Evolutionary conservation across 495 filamentous ascomycete genomes (phyloP).

Genomic region (Endocarpon pusillum): DNA sequence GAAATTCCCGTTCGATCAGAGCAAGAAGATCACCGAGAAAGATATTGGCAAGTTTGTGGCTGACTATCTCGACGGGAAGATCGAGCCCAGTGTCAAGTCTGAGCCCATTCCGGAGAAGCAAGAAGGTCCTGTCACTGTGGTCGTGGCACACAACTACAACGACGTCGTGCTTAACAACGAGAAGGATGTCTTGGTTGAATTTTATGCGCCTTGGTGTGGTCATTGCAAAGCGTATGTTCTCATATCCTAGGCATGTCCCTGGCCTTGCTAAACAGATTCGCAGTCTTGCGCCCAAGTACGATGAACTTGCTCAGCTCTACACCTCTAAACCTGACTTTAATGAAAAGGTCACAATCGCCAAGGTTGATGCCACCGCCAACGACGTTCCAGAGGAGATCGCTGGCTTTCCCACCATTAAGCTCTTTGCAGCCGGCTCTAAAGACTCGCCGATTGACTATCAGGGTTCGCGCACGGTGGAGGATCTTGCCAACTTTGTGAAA

Average conservation of each 20-base stretch:
- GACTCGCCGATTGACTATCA: conserved; percentile 67
- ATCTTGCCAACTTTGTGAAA: conserved; percentile 83
- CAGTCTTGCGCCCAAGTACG: conserved; percentile 52
- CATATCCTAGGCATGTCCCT: neutral
- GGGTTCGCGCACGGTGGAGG: conserved; percentile 81
- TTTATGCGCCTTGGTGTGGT: conserved; percentile 98
- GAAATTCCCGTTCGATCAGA: conserved; percentile 90
- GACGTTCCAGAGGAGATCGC: conserved; percentile 93
- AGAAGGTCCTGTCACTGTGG: conserved; percentile 72
- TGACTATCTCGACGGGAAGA: conserved; percentile 71
- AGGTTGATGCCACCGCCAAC: conserved; percentile 94
- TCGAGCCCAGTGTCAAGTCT: conserved; percentile 92
- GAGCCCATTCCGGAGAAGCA: conserved; percentile 93
- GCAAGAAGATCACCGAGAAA: conserved; percentile 58
- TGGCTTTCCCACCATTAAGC: conserved; percentile 98
- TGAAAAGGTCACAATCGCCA: conserved; percentile 82
- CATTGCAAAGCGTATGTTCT: conserved; percentile 78
- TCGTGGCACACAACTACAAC: conserved; percentile 91
- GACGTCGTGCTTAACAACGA: conserved; percentile 80
- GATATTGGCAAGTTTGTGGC: conserved; percentile 71
- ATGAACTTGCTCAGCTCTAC: conserved; percentile 74
- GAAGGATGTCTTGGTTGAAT: conserved; percentile 96
- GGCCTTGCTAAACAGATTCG: conserved; percentile 8
- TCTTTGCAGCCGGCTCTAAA: conserved; percentile 87
- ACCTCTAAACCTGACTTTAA: conserved; percentile 47